phyloP scores from a whole-genome alignment of 129 eudicot genomes.

The Tanacetum coccineum region DNA sequence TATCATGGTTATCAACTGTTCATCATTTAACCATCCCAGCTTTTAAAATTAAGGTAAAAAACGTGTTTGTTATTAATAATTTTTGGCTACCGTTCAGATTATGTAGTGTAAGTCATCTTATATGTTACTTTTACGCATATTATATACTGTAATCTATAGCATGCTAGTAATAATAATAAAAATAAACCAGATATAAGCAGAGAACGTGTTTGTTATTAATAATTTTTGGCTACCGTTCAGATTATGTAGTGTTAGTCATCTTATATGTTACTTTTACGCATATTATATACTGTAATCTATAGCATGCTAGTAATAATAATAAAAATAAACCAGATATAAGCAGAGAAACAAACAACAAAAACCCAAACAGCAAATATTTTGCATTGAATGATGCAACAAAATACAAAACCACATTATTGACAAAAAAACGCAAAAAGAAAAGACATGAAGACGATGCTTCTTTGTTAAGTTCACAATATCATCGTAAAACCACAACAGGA shows the following conservation, averaged over 20 bases:
- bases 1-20: background rate
- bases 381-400: conserved; percentile 22
- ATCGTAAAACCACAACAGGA: conserved; percentile 1
- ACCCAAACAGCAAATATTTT: conserved; percentile 4
- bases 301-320: background rate
- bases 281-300: background rate
- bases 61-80: background rate
- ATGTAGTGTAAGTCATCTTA: background rate
- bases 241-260: background rate
- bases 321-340: background rate
- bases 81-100: background rate
- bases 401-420: conserved; percentile 23
- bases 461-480: conserved; percentile 24
- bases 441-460: background rate
- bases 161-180: too few relatives aligned
- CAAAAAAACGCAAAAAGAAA: conserved; percentile 6
- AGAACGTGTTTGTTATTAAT: background rate
- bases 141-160: background rate
- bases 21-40: background rate
- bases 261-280: background rate
- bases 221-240: background rate
- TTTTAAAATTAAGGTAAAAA: background rate
- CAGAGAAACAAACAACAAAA: background rate
- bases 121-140: background rate
- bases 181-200: too few relatives aligned